These are phyloP conservation scores for Candida frijolesensis DNA, from an alignment of 1,139 yeast genomes.

Conservation along the genomic window DNA sequence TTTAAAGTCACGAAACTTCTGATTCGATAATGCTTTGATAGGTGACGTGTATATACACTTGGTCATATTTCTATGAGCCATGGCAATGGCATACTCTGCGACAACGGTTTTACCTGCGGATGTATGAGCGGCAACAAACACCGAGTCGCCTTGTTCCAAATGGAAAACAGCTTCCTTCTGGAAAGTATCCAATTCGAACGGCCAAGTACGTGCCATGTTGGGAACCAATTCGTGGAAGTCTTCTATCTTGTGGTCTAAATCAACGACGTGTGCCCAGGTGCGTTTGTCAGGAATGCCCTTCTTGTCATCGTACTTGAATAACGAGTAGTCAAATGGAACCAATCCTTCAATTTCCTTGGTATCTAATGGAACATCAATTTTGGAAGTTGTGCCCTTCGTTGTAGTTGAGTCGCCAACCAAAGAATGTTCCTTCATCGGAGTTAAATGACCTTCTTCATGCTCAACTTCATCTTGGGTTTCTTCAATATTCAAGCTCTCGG, in stretches of 20 bases:
- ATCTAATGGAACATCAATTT: constrained; percentile 27
- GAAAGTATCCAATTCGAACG: constrained; percentile 90
- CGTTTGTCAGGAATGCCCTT: constrained; percentile 38
- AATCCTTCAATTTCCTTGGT: constrained; percentile 67
- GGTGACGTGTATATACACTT: constrained; percentile 93
- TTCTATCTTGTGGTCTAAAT: constrained; percentile 76
- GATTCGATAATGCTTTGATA: constrained; percentile 89
- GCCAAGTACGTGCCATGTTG: constrained; percentile 90
- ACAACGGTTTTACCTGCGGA: constrained; percentile 94
- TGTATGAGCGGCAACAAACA: constrained; percentile 96
- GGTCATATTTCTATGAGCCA: constrained; percentile 88
- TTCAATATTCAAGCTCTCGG: constrained; percentile 14
- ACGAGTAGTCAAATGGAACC: constrained; percentile 62
- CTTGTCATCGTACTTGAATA: constrained; percentile 30
- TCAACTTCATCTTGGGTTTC: constrained; percentile 22
- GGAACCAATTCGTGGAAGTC: constrained; percentile 90
- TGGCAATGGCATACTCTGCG: constrained; percentile 93
- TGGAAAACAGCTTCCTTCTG: constrained; percentile 97
- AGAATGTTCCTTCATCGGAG: constrained; percentile 7
- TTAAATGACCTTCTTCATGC: constrained; percentile 24
- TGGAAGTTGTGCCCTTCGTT: constrained; percentile 2
- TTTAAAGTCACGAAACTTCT: constrained; percentile 88
- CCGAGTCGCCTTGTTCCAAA: constrained; percentile 95
- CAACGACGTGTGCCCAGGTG: constrained; percentile 96
- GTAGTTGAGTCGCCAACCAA: not conserved